Evolutionary conservation across 192 early-diverging fungal genomes (phyloP).

Genomic region (Diversispora eburnea): DNA sequence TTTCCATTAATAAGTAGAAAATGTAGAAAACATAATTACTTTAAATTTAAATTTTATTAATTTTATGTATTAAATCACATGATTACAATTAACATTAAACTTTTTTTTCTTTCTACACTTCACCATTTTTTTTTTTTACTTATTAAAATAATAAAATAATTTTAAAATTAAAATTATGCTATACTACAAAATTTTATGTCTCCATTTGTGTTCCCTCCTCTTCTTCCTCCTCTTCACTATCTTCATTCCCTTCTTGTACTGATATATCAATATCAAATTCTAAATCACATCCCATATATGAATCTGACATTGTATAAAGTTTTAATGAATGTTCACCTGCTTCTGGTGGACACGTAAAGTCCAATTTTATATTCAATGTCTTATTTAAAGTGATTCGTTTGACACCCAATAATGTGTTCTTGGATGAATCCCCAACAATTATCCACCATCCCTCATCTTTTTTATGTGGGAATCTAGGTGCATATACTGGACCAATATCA

Average conservation of each 20-base stretch:
- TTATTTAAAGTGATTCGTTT: slow-evolving; percentile 77
- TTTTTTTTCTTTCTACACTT: too few relatives aligned
- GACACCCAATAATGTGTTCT: slow-evolving; percentile 80
- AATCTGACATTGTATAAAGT: slow-evolving; percentile 92
- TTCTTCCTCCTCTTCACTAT: slow-evolving; percentile 54
- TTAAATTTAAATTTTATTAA: too few relatives aligned
- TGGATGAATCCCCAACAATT: slow-evolving; percentile 77
- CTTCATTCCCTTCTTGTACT: slow-evolving; percentile 54
- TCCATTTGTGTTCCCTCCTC: slow-evolving; percentile 10
- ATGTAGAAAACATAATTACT: too few relatives aligned
- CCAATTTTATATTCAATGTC: slow-evolving; percentile 63
- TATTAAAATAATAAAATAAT: not conserved
- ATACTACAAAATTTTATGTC: not conserved
- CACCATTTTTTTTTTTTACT: too few relatives aligned
- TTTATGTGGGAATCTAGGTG: slow-evolving; percentile 86
- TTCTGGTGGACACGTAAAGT: slow-evolving; percentile 77
- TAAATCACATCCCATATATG: slow-evolving; percentile 93
- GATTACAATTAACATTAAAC: too few relatives aligned
- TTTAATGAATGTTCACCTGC: slow-evolving; percentile 61
- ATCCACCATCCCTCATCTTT: slow-evolving; percentile 98
- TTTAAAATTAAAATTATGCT: not conserved
- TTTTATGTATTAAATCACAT: too few relatives aligned
- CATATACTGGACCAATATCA: slow-evolving; percentile 76
- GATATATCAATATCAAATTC: slow-evolving; percentile 75
- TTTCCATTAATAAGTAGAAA: too few relatives aligned